Base-by-base conservation (phyloP, 2,329 filamentous ascomycete species). In the Ustulina deusta region DNA sequence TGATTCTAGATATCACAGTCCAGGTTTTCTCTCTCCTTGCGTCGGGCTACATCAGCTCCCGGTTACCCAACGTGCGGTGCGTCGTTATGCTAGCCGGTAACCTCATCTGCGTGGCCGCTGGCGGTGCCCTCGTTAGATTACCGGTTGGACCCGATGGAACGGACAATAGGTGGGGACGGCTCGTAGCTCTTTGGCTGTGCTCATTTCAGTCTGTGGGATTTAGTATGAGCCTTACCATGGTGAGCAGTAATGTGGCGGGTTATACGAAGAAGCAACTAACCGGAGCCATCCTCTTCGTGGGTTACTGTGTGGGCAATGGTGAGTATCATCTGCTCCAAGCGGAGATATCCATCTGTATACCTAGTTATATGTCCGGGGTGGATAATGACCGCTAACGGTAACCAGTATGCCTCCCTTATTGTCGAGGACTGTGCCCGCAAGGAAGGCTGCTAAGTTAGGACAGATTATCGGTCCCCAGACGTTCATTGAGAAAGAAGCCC, bases 11-110 rank as follows among this genome's bases (percentile, higher is more conserved):
- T 25, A 25, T 20, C 10, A 44, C 25, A 70, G 68, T 89, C 0
- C 86, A 89, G 66, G 85, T 89, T 67, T 69, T 85, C 1, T 83
- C 85, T 0, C 79, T 88, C 0, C 75, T 89, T 6, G 74, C 79
- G 1, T 85, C 85, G 0, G 86, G 86, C 3, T 82, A 81, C 52
- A 79, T 89, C 36, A 84, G 85, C 71, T 86, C 85, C 0, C 80
- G 79, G 17, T 88, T 79, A 63, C 85, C 85, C 2, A 76, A 77
- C 72, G 80, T 83, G 2, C 80, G 87, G 5, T 87, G 85, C 68
- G 74, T 80, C 1, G 85, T 84, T 29, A 89, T 89, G 85, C 83
- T 87, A 1, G 76, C 83, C 6, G 85, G 86, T 4, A 89, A 88
- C 72, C 73, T 78, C 0, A 82, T 88, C 51, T 89, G 86, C 69